A percentile compares a stretch with the other conserved stretches of the same genome.
phyloP scores from a whole-genome alignment of 305 asterid species.

The Fraxinus albicans region DNA sequence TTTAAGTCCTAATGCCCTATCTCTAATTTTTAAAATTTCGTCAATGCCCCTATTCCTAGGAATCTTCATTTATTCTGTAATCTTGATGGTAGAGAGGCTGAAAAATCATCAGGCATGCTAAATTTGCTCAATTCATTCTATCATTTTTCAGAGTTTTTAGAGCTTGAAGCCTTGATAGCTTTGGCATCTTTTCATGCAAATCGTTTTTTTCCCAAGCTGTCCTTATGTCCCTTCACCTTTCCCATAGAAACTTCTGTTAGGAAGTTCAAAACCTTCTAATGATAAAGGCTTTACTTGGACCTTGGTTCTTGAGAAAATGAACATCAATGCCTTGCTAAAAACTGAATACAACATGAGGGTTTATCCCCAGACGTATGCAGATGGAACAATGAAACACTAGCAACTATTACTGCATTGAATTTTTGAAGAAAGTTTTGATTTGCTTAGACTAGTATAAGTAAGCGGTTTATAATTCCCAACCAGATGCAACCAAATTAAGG shows the following conservation, averaged over 20 bases:
- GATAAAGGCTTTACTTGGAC: background rate
- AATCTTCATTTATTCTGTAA: background rate
- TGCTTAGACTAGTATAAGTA: background rate
- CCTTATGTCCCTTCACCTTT: background rate
- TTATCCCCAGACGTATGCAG: background rate
- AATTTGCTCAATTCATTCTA: background rate
- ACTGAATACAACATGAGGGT: background rate
- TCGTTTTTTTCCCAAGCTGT: background rate
- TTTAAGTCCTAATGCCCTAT: background rate
- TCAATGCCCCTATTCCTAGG: background rate
- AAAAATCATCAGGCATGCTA: background rate
- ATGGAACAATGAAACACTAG: background rate
- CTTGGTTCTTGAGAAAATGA: background rate
- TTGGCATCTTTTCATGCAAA: background rate
- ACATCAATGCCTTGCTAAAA: background rate
- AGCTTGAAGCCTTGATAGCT: background rate
- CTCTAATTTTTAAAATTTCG: background rate
- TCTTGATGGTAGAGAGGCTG: background rate
- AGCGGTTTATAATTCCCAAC: background rate
- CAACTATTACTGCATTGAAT: background rate
- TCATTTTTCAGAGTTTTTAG: background rate
- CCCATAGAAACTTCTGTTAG: background rate
- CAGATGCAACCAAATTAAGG: conserved; percentile 1
- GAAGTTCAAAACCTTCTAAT: background rate
- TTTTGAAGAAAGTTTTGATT: background rate